A percentile compares a stretch with the other conserved stretches of the same genome.
These are phyloP conservation scores for Colletotrichum viniferum DNA, from an alignment of 2,329 filamentous ascomycete species.

Conservation along the genomic window DNA sequence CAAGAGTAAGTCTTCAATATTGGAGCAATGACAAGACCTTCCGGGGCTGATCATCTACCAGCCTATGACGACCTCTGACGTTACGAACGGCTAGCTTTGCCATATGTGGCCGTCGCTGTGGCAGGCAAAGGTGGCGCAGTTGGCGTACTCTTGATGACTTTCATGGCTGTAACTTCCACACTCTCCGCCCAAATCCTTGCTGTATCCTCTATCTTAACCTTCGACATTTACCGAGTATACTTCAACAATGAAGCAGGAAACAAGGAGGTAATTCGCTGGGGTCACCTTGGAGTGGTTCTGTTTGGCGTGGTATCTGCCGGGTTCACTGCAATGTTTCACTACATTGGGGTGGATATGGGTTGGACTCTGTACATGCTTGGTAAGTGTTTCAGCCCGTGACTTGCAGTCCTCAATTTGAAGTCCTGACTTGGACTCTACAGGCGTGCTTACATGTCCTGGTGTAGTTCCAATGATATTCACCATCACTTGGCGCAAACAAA, in stretches of 20 bases:
- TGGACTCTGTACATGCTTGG: constrained; percentile 62
- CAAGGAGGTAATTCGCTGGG: constrained; percentile 53
- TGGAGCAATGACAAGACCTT: not conserved
- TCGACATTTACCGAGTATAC: constrained; percentile 58
- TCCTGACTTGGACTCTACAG: not conserved
- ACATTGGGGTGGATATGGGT: constrained; percentile 56
- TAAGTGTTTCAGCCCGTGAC: constrained; percentile 49
- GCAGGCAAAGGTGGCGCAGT: constrained; percentile 73
- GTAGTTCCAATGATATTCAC: not conserved
- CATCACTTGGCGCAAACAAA: constrained; percentile 38
- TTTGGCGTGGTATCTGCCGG: constrained; percentile 55
- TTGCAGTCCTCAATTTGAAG: not conserved
- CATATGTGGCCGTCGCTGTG: constrained; percentile 71
- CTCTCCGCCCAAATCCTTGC: constrained; percentile 57
- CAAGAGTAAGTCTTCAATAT: constrained; percentile 28
- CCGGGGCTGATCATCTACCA: not conserved
- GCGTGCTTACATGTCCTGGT: not conserved
- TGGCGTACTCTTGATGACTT: constrained; percentile 70
- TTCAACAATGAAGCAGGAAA: constrained; percentile 50
- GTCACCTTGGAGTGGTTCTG: constrained; percentile 56
- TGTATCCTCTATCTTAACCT: constrained; percentile 57
- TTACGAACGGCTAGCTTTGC: constrained; percentile 73
- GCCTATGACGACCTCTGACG: constrained; percentile 62
- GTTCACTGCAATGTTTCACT: constrained; percentile 57
- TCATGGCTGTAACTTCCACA: constrained; percentile 76